Conservation (phyloP, 2,329 filamentous ascomycete species). For the Hypoxylon sp. region DNA sequence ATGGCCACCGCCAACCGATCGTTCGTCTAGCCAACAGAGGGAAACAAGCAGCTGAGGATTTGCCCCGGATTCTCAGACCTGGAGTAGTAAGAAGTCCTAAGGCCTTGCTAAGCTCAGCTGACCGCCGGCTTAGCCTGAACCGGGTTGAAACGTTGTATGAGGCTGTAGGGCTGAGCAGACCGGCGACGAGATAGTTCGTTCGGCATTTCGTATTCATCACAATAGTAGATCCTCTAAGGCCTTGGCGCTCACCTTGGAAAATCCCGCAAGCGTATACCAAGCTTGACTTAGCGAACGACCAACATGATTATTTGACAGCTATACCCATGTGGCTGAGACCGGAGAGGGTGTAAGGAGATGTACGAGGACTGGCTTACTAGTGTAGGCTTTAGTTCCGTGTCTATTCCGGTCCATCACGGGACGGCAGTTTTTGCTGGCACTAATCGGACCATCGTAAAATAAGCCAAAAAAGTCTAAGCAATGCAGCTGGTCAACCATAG, state of each 20-base stretch:
- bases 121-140: constrained; percentile 20
- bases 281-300: constrained; percentile 2
- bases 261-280: neutral
- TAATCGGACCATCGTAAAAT: constrained; percentile 10
- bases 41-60: neutral
- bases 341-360: constrained; percentile 14
- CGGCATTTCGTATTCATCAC: constrained; percentile 24
- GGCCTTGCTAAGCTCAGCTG: constrained; percentile 24
- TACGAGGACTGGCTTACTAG: constrained; percentile 19
- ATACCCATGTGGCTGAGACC: constrained; percentile 23
- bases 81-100: constrained; percentile 14
- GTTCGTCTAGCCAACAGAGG: neutral
- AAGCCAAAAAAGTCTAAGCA: constrained; percentile 5
- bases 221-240: constrained; percentile 11
- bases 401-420: constrained; percentile 18
- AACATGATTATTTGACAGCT: constrained; percentile 9
- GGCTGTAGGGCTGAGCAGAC: constrained; percentile 37
- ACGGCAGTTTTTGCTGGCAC: constrained; percentile 11
- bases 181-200: constrained; percentile 10
- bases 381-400: constrained; percentile 16
- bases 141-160: constrained; percentile 37
- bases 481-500: constrained; percentile 15
- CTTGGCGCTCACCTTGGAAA: constrained; percentile 14
- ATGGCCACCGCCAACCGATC: neutral
- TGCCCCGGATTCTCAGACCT: constrained; percentile 22